Evolutionary conservation across 2,329 filamentous ascomycete species (phyloP).

Genomic region (Hymenotorrendiella dingleyae): DNA sequence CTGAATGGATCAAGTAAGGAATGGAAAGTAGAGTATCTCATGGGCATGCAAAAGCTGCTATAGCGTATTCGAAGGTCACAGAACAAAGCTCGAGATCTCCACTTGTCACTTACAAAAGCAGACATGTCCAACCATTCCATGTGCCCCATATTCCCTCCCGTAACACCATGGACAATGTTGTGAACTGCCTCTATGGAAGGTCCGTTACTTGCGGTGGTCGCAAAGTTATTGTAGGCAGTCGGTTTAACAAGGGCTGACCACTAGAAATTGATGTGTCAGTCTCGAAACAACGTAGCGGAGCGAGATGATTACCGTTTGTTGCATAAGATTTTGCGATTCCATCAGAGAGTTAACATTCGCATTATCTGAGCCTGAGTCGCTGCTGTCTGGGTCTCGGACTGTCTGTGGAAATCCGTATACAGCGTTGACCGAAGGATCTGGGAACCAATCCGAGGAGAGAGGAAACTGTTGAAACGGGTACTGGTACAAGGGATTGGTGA

Average conservation of each 20-base stretch:
- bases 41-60: too few relatives aligned
- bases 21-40: too few relatives aligned
- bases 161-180: slow-evolving; percentile 36
- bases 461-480: slow-evolving; percentile 40
- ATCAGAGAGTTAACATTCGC: slow-evolving; percentile 18
- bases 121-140: slow-evolving; percentile 66
- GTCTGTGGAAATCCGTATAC: slow-evolving; percentile 24
- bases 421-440: slow-evolving; percentile 30
- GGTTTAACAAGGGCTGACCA: slow-evolving; percentile 38
- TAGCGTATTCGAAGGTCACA: too few relatives aligned
- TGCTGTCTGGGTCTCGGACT: slow-evolving; percentile 16
- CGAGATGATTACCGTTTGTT: slow-evolving; percentile 29
- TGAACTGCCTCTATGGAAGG: slow-evolving; percentile 41
- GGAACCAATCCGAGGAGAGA: slow-evolving; percentile 31
- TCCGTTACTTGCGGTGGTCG: slow-evolving; percentile 33
- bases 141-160: slow-evolving; percentile 46
- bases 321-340: slow-evolving; percentile 14
- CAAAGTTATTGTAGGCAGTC: slow-evolving; percentile 35
- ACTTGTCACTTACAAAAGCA: too few relatives aligned
- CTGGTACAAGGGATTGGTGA: slow-evolving; percentile 46
- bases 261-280: too few relatives aligned
- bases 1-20: too few relatives aligned
- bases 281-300: too few relatives aligned
- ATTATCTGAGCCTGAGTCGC: slow-evolving; percentile 10
- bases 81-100: too few relatives aligned